These are phyloP conservation scores for Starmerella riodocensis DNA, from an alignment of 805 yeast species.

Conservation along the genomic window DNA sequence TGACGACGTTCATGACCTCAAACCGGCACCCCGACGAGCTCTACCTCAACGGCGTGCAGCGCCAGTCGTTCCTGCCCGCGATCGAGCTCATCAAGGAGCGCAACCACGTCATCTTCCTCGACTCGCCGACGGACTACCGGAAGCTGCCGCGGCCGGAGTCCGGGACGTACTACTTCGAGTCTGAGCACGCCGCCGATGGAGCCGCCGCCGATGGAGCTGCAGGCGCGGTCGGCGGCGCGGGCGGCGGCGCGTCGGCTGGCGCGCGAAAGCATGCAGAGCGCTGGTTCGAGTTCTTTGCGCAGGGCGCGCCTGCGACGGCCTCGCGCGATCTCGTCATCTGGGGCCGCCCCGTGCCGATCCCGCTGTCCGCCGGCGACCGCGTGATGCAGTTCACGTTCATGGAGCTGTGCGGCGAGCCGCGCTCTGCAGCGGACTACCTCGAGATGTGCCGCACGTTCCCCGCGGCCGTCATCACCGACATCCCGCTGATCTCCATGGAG, in stretches of 20 bases:
- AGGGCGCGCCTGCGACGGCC: slow-evolving; percentile 30
- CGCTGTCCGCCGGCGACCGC: slow-evolving; percentile 56
- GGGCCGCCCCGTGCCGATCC: slow-evolving; percentile 76
- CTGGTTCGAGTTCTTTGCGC: slow-evolving; percentile 75
- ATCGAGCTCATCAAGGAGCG: slow-evolving; percentile 62
- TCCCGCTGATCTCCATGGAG: slow-evolving; percentile 68
- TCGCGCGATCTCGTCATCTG: slow-evolving; percentile 44
- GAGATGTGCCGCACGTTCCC: slow-evolving; percentile 64
- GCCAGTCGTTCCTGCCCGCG: slow-evolving; percentile 85
- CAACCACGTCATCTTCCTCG: slow-evolving; percentile 63
- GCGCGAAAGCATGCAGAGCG: slow-evolving; percentile 50
- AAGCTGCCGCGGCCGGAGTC: slow-evolving; percentile 74
- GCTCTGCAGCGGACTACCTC: slow-evolving; percentile 90
- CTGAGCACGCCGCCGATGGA: no score
- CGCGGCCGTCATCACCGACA: slow-evolving; percentile 79
- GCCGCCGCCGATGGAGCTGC: no score
- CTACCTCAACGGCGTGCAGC: slow-evolving; percentile 85
- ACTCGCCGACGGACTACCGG: slow-evolving; percentile 90
- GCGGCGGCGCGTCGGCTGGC: slow-evolving; percentile 33
- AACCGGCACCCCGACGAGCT: slow-evolving; percentile 90
- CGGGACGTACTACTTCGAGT: slow-evolving; percentile 30
- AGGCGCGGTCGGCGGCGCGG: no score
- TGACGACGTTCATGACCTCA: slow-evolving; percentile 82
- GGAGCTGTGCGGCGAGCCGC: slow-evolving; percentile 72
- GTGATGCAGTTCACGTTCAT: slow-evolving; percentile 86